A percentile compares a stretch with the other conserved stretches of the same genome.
These are phyloP conservation scores for Ophiostoma angusticollis DNA, from an alignment of 2,329 filamentous ascomycete species.

Conservation along the genomic window DNA sequence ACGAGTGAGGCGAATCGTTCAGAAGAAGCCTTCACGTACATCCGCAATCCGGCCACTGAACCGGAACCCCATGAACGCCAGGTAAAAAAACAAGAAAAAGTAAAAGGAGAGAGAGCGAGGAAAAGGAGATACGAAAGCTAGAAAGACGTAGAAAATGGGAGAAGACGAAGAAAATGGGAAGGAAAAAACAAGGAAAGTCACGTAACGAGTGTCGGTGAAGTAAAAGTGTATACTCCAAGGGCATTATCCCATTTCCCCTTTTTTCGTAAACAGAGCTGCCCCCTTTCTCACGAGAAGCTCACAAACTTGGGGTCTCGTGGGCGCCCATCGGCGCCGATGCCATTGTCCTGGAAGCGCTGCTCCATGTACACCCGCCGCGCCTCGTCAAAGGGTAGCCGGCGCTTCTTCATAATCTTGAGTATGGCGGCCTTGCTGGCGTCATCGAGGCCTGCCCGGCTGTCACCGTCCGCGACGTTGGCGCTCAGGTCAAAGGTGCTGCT, in stretches of 20 bases:
- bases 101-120: no score
- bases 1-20: no score
- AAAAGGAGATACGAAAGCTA: neutral
- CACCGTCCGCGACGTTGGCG: constrained; percentile 67
- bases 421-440: constrained; percentile 69
- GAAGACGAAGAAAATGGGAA: neutral
- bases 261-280: no score
- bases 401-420: constrained; percentile 78
- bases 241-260: no score
- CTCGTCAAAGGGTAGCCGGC: constrained; percentile 77
- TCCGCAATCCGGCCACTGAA: no score
- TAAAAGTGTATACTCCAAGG: no score
- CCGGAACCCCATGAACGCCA: no score
- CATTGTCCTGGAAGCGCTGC: constrained; percentile 71
- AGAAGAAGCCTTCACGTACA: no score
- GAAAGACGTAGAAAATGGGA: neutral
- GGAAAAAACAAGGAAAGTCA: neutral
- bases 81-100: constrained; percentile 1
- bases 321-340: constrained; percentile 75
- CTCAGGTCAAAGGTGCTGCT: constrained; percentile 72
- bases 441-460: constrained; percentile 70
- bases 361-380: constrained; percentile 78
- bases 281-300: constrained; percentile 55
- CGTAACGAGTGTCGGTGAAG: neutral
- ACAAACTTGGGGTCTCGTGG: constrained; percentile 93